These are phyloP conservation scores for Leccinum olivaceopallidum DNA, from an alignment of 768 basidiomycete species.

Conservation along the genomic window DNA sequence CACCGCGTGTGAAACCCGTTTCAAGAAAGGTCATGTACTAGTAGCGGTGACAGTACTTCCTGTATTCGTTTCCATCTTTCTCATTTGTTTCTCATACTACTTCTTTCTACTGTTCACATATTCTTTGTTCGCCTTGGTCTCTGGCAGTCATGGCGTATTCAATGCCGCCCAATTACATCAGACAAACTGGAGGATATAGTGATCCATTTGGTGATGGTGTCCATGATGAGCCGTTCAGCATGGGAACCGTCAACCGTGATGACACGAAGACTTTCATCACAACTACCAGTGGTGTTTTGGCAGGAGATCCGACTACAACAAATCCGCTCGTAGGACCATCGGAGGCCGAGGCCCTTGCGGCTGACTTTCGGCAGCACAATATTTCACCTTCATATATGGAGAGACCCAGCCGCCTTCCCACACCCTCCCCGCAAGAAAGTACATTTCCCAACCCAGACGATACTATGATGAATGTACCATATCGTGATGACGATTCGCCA, in stretches of 20 bases:
- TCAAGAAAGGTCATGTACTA: not conserved
- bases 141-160: constrained; percentile 29
- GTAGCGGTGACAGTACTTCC: not conserved
- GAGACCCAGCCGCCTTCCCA: constrained; percentile 16
- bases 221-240: constrained; percentile 24
- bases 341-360: constrained; percentile 27
- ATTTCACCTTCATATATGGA: constrained; percentile 16
- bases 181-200: constrained; percentile 12
- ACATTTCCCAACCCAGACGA: constrained; percentile 6
- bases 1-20: constrained; percentile 23
- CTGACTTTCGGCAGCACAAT: constrained; percentile 27
- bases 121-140: constrained; percentile 18
- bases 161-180: constrained; percentile 9
- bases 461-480: constrained; percentile 13
- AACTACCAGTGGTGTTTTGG: constrained; percentile 23
- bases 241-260: constrained; percentile 11
- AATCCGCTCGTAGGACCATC: constrained; percentile 13
- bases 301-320: constrained; percentile 10
- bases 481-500: constrained; percentile 27
- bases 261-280: constrained; percentile 24
- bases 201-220: constrained; percentile 31
- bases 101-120: constrained; percentile 4
- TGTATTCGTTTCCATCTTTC: not conserved
- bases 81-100: not conserved
- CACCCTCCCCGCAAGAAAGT: constrained; percentile 15